Percentiles rank a stretch among this genome's conserved stretches.
Conservation (phyloP, 192 early-diverging fungal genomes). For the Tieghemiomyces parasiticus region DNA sequence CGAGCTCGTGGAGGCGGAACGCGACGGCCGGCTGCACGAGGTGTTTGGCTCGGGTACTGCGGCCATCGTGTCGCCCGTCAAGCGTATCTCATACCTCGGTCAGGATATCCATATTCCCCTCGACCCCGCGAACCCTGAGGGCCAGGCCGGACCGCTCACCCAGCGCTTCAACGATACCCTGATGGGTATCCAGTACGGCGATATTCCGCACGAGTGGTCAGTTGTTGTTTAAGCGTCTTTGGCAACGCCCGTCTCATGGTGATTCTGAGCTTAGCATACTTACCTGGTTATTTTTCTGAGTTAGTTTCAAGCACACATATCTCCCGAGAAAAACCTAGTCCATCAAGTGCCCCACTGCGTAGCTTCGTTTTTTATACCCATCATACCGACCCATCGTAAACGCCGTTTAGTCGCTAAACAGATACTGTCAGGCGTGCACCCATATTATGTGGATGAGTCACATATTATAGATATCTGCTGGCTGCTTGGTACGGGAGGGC, state of each 20-base stretch:
- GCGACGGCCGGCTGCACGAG: constrained; percentile 70
- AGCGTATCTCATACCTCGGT: constrained; percentile 64
- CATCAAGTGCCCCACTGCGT: too few species aligned
- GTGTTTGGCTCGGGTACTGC: constrained; percentile 96
- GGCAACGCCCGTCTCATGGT: too few species aligned
- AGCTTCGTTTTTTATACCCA: too few species aligned
- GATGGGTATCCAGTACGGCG: constrained; percentile 91
- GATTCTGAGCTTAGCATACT: not conserved
- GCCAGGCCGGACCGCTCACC: constrained; percentile 77
- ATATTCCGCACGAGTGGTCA: constrained; percentile 66
- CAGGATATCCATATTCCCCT: constrained; percentile 72
- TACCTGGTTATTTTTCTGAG: not conserved
- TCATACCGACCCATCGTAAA: too few species aligned
- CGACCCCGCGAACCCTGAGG: constrained; percentile 56
- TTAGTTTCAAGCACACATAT: too few species aligned
- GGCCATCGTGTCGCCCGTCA: constrained; percentile 88
- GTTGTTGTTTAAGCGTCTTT: too few species aligned
- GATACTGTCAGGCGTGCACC: too few species aligned
- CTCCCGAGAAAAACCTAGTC: too few species aligned
- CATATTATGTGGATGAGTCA: too few species aligned
- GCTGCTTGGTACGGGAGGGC: too few species aligned
- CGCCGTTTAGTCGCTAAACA: too few species aligned
- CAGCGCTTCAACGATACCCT: constrained; percentile 69
- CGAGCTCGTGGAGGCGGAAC: constrained; percentile 53
- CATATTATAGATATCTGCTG: too few species aligned